Conservation (phyloP, 2,329 filamentous ascomycete species). For the Neocucurbitaria cava region DNA sequence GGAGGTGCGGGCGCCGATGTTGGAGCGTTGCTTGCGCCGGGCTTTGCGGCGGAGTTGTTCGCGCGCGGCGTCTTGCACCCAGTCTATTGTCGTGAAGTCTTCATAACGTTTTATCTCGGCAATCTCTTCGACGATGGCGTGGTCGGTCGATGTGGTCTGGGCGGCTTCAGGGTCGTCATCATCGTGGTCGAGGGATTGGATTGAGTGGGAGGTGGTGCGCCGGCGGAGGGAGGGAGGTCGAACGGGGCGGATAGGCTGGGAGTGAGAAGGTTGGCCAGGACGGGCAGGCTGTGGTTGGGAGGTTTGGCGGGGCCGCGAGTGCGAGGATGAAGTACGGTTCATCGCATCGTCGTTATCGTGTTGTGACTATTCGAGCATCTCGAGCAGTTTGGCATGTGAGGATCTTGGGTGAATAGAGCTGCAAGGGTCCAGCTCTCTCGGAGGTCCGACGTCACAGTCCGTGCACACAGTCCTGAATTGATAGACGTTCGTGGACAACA, state of each 20-base stretch:
- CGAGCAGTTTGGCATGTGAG: background rate
- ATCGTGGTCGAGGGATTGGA: constrained; percentile 65
- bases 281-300: constrained; percentile 37
- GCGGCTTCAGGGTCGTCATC: constrained; percentile 67
- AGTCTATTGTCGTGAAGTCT: constrained; percentile 98
- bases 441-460: background rate
- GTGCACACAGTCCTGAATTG: background rate
- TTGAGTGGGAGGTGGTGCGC: constrained; percentile 71
- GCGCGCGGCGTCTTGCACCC: constrained; percentile 95
- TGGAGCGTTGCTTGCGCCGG: constrained; percentile 73
- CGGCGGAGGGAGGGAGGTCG: constrained; percentile 61
- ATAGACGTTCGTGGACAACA: background rate
- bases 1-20: constrained; percentile 36
- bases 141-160: constrained; percentile 62
- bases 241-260: constrained; percentile 60
- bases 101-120: constrained; percentile 98
- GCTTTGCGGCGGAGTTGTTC: constrained; percentile 84
- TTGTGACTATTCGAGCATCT: background rate
- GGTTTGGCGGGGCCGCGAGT: constrained; percentile 29
- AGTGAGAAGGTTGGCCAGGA: no score
- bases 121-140: constrained; percentile 90
- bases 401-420: background rate
- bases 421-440: background rate
- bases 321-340: constrained; percentile 52
- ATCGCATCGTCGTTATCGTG: constrained; percentile 48